phyloP scores from a whole-genome alignment of 495 filamentous ascomycete species.

The Letharia lupina region DNA sequence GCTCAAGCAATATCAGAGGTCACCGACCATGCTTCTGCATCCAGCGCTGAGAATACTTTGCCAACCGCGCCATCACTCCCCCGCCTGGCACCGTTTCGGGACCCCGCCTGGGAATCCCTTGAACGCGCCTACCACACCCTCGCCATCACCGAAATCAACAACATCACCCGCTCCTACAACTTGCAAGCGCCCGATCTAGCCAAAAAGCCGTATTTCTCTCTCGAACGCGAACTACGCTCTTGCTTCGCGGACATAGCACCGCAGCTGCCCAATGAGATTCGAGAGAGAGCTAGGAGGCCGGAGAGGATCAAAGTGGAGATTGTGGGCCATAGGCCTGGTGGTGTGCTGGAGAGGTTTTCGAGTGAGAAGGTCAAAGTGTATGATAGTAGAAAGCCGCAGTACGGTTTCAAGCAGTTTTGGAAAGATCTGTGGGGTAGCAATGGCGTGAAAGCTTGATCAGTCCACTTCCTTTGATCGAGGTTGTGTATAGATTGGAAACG shows the following conservation, averaged over 20 bases:
- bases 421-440: conserved; percentile 58
- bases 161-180: conserved; percentile 80
- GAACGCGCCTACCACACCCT: conserved; percentile 73
- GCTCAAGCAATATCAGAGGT: not conserved
- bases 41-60: not conserved
- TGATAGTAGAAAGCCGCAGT: conserved; percentile 62
- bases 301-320: conserved; percentile 32
- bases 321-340: conserved; percentile 32
- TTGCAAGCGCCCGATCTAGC: conserved; percentile 85
- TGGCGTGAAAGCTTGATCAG: not conserved
- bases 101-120: conserved; percentile 47
- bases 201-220: conserved; percentile 84
- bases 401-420: conserved; percentile 86
- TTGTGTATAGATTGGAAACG: not conserved
- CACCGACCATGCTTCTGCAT: not conserved
- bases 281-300: conserved; percentile 53
- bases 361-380: conserved; percentile 50
- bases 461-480: not conserved
- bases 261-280: conserved; percentile 59
- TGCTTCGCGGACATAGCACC: conserved; percentile 87
- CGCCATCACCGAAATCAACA: conserved; percentile 70
- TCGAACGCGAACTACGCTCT: conserved; percentile 70
- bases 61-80: conserved; percentile 27
- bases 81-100: conserved; percentile 37
- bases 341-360: conserved; percentile 45